A percentile compares a stretch with the other conserved stretches of the same genome.
Conservation (phyloP, 148 eudicot genomes). For the Cornus kousa region DNA sequence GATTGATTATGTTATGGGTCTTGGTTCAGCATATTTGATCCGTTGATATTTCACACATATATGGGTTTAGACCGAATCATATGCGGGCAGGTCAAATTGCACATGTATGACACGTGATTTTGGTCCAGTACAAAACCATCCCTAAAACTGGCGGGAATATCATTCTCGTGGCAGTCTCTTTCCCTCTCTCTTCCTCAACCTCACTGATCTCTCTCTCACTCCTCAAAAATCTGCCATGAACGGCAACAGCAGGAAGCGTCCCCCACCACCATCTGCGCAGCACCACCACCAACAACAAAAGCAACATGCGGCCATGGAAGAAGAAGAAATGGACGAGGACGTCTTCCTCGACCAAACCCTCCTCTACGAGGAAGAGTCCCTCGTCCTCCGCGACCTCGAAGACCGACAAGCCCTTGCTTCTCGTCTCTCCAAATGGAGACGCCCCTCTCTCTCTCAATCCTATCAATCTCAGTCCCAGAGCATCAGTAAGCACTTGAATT, state of each 20-base stretch:
- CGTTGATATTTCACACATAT: too few relatives aligned
- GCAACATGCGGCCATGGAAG: slow-evolving; percentile 58
- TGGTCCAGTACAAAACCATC: not conserved
- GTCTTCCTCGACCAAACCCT: slow-evolving; percentile 70
- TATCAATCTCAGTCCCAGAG: slow-evolving; percentile 39
- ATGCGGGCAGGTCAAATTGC: too few relatives aligned
- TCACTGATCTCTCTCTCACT: not conserved
- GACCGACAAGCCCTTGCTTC: slow-evolving; percentile 47
- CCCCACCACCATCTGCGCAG: slow-evolving; percentile 39
- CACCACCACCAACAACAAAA: slow-evolving; percentile 27
- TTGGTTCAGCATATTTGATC: too few relatives aligned
- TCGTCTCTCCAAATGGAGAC: slow-evolving; percentile 75
- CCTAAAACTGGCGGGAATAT: slow-evolving; percentile 20
- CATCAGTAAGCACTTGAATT: not conserved
- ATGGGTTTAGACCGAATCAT: too few relatives aligned
- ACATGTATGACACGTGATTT: not conserved
- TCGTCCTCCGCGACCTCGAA: slow-evolving; percentile 57
- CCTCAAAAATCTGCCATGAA: slow-evolving; percentile 30
- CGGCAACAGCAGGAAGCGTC: slow-evolving; percentile 51
- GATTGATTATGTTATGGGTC: too few relatives aligned
- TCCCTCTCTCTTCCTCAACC: not conserved
- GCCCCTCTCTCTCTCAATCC: slow-evolving; percentile 49
- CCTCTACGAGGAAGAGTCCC: slow-evolving; percentile 53
- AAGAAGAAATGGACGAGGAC: slow-evolving; percentile 84
- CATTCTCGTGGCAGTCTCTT: not conserved